phyloP scores from a whole-genome alignment of 2,329 filamentous ascomycete species.

The Monosporascus sp. region DNA sequence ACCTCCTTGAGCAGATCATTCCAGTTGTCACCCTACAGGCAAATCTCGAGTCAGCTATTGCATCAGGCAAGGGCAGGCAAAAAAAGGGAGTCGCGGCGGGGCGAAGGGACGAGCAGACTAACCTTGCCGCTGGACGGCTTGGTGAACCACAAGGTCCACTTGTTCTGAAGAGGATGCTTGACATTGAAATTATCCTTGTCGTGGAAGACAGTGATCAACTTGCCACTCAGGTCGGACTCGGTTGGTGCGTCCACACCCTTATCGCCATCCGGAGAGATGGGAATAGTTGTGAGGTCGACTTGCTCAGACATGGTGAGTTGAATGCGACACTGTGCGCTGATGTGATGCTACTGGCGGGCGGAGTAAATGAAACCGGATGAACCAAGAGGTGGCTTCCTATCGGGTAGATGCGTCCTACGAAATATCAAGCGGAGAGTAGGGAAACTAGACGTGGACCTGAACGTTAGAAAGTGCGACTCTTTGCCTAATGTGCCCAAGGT shows the following conservation, averaged over 20 bases:
- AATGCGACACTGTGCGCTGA: slow-evolving; percentile 3
- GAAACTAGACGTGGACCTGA: no score
- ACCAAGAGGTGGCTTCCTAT: background rate
- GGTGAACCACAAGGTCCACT: slow-evolving; percentile 99
- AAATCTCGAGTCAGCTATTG: slow-evolving; percentile 11
- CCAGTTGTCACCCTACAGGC: slow-evolving; percentile 85
- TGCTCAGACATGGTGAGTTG: slow-evolving; percentile 42
- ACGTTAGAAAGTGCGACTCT: no score
- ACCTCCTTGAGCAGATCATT: slow-evolving; percentile 97
- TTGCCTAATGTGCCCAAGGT: no score
- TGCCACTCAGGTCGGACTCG: slow-evolving; percentile 41
- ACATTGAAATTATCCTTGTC: slow-evolving; percentile 99
- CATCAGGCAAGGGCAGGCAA: background rate
- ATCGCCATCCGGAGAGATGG: slow-evolving; percentile 60
- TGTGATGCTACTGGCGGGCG: background rate
- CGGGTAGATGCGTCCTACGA: background rate
- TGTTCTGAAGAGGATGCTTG: slow-evolving; percentile 95
- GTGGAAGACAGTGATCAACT: slow-evolving; percentile 91
- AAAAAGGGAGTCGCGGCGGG: background rate
- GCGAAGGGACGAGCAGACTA: slow-evolving; percentile 20
- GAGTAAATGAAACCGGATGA: background rate
- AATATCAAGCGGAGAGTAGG: no score
- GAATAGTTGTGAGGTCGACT: slow-evolving; percentile 64
- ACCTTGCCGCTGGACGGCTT: slow-evolving; percentile 97
- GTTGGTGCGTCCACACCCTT: slow-evolving; percentile 46